phyloP scores from a whole-genome alignment of 1,284 basidiomycete species.

The Agaricales sp. region DNA sequence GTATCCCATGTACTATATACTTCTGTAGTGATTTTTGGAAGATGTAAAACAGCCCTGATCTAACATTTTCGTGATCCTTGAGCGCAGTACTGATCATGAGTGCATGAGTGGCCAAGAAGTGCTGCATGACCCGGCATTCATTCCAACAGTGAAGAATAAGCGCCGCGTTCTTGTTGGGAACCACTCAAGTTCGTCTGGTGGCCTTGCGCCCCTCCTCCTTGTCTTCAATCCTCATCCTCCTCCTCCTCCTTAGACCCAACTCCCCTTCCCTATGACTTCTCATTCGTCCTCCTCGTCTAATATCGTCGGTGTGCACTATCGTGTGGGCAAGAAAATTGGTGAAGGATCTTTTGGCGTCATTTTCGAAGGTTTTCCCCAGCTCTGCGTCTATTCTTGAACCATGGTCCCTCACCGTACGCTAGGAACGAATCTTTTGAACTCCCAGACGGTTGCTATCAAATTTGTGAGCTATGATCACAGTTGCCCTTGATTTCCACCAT shows the following conservation, averaged over 20 bases:
- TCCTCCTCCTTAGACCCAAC: conserved; percentile 16
- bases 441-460: conserved; percentile 95
- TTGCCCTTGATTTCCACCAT: conserved; percentile 6
- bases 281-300: conserved; percentile 43
- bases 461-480: conserved; percentile 53
- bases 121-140: too few species aligned
- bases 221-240: conserved; percentile 10
- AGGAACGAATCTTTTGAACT: conserved; percentile 94
- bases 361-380: conserved; percentile 64
- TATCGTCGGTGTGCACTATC: conserved; percentile 76
- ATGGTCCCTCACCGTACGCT: conserved; percentile 12
- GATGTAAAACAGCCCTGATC: not conserved
- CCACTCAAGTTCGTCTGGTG: not conserved
- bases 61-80: too few species aligned
- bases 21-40: not conserved
- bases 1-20: conserved; percentile 3
- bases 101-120: not conserved
- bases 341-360: conserved; percentile 95
- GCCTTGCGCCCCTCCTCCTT: conserved; percentile 3
- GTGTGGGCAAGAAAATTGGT: conserved; percentile 78
- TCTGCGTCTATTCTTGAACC: conserved; percentile 5
- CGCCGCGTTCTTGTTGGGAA: not conserved
- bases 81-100: not conserved
- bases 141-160: not conserved
- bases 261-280: conserved; percentile 18